Conservation (phyloP, 805 yeast species). For the Candida namnaoensis region DNA sequence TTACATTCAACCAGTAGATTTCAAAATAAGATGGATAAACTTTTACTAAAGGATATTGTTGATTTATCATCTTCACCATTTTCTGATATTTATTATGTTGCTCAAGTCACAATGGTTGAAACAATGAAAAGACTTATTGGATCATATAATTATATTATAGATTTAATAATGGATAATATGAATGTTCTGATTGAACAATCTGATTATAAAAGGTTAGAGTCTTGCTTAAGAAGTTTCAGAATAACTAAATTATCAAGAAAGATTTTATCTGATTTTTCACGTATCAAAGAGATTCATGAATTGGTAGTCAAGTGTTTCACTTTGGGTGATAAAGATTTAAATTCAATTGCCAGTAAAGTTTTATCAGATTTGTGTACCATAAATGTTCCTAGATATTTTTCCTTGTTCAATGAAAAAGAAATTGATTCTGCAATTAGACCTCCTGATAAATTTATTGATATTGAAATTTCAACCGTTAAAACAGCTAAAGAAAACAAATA, state of each 20-base stretch:
- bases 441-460: conserved; percentile 46
- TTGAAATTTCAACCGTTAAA: conserved; percentile 50
- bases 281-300: conserved; percentile 37
- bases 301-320: conserved; percentile 46
- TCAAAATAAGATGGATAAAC: conserved; percentile 56
- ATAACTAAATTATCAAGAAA: conserved; percentile 50
- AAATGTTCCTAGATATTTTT: conserved; percentile 43
- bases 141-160: conserved; percentile 47
- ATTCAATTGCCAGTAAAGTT: conserved; percentile 42
- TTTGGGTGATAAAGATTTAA: conserved; percentile 48
- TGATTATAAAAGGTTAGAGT: conserved; percentile 50
- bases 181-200: conserved; percentile 36
- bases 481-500: conserved; percentile 59
- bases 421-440: conserved; percentile 42
- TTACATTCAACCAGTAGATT: conserved; percentile 67
- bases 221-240: conserved; percentile 51
- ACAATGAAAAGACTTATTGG: conserved; percentile 66
- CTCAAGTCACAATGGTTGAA: conserved; percentile 58
- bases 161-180: conserved; percentile 38
- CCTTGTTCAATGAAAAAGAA: conserved; percentile 37
- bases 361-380: conserved; percentile 34
- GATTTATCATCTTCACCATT: conserved; percentile 61
- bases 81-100: conserved; percentile 57
- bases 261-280: conserved; percentile 47
- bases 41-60: conserved; percentile 58